Evolutionary conservation across 2,329 filamentous ascomycete species (phyloP), one percentile per base, ranked within the genome.

Genomic region (Dactylella cylindrospora): DNA sequence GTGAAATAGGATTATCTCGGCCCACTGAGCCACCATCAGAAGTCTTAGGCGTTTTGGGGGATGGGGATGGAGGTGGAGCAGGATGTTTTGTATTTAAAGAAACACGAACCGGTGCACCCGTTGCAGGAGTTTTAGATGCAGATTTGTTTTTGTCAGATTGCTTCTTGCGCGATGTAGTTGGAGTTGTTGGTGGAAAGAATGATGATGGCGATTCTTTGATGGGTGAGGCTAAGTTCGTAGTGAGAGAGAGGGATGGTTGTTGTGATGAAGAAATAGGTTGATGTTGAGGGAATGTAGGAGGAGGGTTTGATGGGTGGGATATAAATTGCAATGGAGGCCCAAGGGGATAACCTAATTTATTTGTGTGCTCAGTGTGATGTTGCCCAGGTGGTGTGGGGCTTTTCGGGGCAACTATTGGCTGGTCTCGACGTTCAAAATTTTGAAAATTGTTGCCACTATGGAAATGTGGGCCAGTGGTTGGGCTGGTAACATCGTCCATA

Each of bases 361-460:
- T 20, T 20, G n/a, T 9, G 31, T 26, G 38, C 7, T 41, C 13
- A 17, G 13, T 9, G 5, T 17, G 19, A 22, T 47, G 52, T 36
- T 31, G 52, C 12, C 40, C 28, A 12, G 28, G 29, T n/a, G 55
- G 55, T 28, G 55, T 47, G 2, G 55, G 55, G 20, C 55, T 61
- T 15, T 61, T 61, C n/a, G 55, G 47, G 8, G 55, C 55, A 49
- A 61, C 55, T 17, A 61, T 61, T 38, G 55, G 55, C 23, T 61
- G 55, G 36, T 61, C 55, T 35, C 55, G 55, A 3, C 55, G 43
- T 47, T 61, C 55, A 38, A 26, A 61, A 31, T 29, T 43, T 19
- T 32, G 28, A 13, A 38, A 36, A 5, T 32, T 47, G 33, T 29
- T 33, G 28, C 32, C 46, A 20, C 35, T 20, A 20, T 61, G 50